Base-by-base conservation (phyloP, 257 asterid genomes). In the Rubia yunnanensis region DNA sequence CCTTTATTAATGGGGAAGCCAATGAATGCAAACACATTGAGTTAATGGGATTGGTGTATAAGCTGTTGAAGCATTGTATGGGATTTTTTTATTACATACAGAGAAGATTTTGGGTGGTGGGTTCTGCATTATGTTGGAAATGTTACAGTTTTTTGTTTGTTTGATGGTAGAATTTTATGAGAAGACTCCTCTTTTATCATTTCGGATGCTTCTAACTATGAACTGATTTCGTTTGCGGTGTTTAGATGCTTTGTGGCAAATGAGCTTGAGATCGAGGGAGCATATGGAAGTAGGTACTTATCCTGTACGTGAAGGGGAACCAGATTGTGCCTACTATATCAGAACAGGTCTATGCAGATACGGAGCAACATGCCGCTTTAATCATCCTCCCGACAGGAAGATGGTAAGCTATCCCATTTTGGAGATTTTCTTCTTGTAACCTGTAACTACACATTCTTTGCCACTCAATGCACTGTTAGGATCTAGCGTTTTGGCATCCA, bases 301-400 rank as follows among this genome's bases (percentile, higher is more conserved):
- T 75, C 98, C 96, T 11, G 85, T 88, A 64, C 95, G 91, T 73
- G 96, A 91, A 72, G 94, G 89, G 57, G 96, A 86, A 84, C 85
- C 86, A 17, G 91, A 91, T 78, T 91, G 95, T 79, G 82, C 96
- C 23, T 84, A 88, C 81, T 88, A 88, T 74, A 86, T 88, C 76
- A 87, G 89, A 70, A 91, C 98, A 65, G 96, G 96, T 59, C 84
- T 83, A 22, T 91, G 98, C 81, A 82, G 96, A 80, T 91, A 83
- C 78, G 96, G 98, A 70, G 76, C 85, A 50, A 78, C 94, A 36
- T 91, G 98, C 79, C 83, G 95, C 60, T 91, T 91, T 70, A 91
- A 88, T 73, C 98, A 91, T 81, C 96, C 98, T 60, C 83, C 84
- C 60, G 81, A 88, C 68, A 81, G 95, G 77, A 78, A 82, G 74